Base-by-base conservation (phyloP, 768 basidiomycete species). In the Mycena leptocephala region DNA sequence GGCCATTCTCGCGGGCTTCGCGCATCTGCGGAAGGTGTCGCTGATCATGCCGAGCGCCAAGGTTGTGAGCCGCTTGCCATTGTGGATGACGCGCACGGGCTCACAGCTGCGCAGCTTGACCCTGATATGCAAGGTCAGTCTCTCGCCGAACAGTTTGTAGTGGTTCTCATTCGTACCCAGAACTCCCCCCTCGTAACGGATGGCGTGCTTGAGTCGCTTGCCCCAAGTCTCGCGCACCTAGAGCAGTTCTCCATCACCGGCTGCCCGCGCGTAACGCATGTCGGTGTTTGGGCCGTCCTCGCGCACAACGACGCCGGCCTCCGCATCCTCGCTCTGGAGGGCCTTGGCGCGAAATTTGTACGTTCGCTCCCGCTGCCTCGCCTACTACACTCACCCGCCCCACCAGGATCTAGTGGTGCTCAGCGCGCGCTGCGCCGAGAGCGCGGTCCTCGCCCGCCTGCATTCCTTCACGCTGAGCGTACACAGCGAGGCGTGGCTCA, bases 31-130 rank as follows among this genome's bases (percentile, higher is more conserved):
- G 13, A 90, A 88, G 78, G 86, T 96, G 65, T 89, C 91, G 1
- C 81, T 96, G 70, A 95, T 96, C 64, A 95, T 95, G 95, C 95
- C 95, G 18, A 93, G 91, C 72, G 79, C 80, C 1, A 81, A 83
- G 3, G 91, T 95, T 10, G 85, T 93, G 26, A 82, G 85, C 41
- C 83, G 88, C 8, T 80, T 96, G 26, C 84, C 83, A 1, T 59
- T 81, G 3, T 95, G 95, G 95, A 81, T 91, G 18, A 79, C 79
- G 13, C 70, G 81, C 11, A 90, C 87, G 3, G 87, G 88, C 0
- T 55, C 79, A 32, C 89, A 87, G 3, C 85, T 96, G 62, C 87
- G 86, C 35, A 91, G 86, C 74, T 84, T 96, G 59, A 92, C 91
- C 5, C 78, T 96, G 14, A 89, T 95, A 58, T 96, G 95, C 83